These are phyloP conservation scores for Phytophthora chlamydospora DNA, from an alignment of 352 stramenopile species.

Conservation along the genomic window DNA sequence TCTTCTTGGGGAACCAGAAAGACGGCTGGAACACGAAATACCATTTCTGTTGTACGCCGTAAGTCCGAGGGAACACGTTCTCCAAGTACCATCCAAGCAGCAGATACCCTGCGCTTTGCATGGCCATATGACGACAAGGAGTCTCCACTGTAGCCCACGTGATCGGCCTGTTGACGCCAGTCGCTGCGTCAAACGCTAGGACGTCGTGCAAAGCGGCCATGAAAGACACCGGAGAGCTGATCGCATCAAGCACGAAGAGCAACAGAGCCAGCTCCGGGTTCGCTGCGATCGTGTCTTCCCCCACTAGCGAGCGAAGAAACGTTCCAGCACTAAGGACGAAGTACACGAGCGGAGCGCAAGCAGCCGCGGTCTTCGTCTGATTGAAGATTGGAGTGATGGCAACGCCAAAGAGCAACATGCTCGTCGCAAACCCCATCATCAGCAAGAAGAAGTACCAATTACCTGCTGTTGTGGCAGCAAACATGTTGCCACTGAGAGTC, in stretches of 20 bases:
- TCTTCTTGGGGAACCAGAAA: constrained; percentile 73
- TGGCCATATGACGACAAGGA: constrained; percentile 69
- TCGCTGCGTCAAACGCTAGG: constrained; percentile 54
- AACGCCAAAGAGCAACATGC: constrained; percentile 72
- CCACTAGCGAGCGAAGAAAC: constrained; percentile 58
- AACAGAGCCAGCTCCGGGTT: constrained; percentile 37
- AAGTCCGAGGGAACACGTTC: constrained; percentile 91
- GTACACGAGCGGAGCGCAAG: constrained; percentile 70
- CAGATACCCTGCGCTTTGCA: constrained; percentile 88
- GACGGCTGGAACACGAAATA: constrained; percentile 91
- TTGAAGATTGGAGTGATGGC: constrained; percentile 79
- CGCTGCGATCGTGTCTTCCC: constrained; percentile 52
- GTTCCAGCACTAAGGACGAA: constrained; percentile 58
- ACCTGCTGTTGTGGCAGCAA: constrained; percentile 47
- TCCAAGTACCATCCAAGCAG: constrained; percentile 95
- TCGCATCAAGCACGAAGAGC: constrained; percentile 47
- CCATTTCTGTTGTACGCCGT: constrained; percentile 91
- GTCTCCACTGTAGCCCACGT: constrained; percentile 51
- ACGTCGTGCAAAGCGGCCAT: constrained; percentile 66
- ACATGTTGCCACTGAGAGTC: constrained; percentile 72
- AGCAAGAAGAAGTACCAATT: constrained; percentile 65
- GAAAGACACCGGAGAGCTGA: constrained; percentile 77
- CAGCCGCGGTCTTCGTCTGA: constrained; percentile 70
- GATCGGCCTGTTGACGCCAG: constrained; percentile 41
- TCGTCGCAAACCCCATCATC: constrained; percentile 61